phyloP scores from a whole-genome alignment of 1,284 basidiomycete species.

The Vanrija humicola region DNA sequence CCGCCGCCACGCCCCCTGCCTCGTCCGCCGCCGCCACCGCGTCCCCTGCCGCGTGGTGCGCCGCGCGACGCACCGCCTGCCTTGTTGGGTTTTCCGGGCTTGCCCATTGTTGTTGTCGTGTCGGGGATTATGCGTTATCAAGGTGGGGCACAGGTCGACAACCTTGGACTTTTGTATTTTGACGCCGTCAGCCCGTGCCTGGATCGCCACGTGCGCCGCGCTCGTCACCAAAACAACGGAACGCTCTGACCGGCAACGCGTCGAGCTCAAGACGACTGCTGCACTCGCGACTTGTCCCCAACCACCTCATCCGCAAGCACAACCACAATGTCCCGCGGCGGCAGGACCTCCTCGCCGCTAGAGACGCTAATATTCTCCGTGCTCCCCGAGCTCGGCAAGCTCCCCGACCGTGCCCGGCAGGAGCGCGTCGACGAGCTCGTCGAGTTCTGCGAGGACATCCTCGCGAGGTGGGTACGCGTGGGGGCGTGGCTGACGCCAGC shows the following conservation, averaged over 20 bases:
- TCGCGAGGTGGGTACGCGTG: slow-evolving; percentile 29
- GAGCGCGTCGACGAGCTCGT: slow-evolving; percentile 40
- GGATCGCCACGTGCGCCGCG: too few species aligned
- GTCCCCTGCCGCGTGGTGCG: background rate
- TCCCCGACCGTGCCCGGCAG: slow-evolving; percentile 18
- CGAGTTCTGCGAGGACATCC: slow-evolving; percentile 37
- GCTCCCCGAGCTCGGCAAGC: slow-evolving; percentile 29
- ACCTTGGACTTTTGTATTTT: background rate
- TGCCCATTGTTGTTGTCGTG: slow-evolving; percentile 10
- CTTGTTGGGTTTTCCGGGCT: slow-evolving; percentile 18
- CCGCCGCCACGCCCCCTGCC: slow-evolving; percentile 7
- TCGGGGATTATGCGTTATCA: too few species aligned
- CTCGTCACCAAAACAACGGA: too few species aligned
- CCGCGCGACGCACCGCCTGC: background rate
- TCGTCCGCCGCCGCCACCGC: background rate
- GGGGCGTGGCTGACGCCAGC: slow-evolving; percentile 3
- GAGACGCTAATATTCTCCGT: slow-evolving; percentile 37
- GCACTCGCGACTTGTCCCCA: background rate
- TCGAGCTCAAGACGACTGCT: background rate
- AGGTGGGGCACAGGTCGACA: too few species aligned
- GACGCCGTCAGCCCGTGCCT: too few species aligned
- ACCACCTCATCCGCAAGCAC: background rate
- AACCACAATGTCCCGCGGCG: slow-evolving; percentile 1
- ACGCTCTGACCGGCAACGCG: background rate
- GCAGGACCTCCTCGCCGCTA: slow-evolving; percentile 17